phyloP scores from a whole-genome alignment of 805 yeast species.

The Metschnikowia aberdeeniae region DNA sequence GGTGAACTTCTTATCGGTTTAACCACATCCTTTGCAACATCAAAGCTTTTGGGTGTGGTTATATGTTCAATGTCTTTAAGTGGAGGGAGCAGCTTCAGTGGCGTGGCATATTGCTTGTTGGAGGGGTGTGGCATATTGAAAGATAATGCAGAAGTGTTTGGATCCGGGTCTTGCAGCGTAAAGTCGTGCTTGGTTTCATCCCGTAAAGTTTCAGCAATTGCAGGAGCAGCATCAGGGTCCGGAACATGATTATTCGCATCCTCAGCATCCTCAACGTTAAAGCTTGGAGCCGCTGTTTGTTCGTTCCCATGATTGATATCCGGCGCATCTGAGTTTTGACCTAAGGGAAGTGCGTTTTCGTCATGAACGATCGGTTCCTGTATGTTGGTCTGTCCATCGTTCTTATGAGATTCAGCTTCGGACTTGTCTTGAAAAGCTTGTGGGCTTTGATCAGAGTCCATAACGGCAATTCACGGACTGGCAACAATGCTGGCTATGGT shows the following conservation, averaged over 20 bases:
- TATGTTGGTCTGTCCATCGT: not conserved
- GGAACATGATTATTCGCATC: not conserved
- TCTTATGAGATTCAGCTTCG: not conserved
- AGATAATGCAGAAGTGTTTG: constrained; percentile 12
- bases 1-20: constrained; percentile 21
- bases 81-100: constrained; percentile 39
- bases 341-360: constrained; percentile 6
- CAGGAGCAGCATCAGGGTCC: not conserved
- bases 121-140: constrained; percentile 8
- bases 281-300: not conserved
- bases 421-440: not conserved
- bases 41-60: constrained; percentile 38
- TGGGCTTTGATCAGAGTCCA: constrained; percentile 1
- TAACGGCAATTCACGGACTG: not conserved
- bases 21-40: constrained; percentile 34
- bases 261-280: not conserved
- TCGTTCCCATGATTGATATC: not conserved
- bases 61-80: constrained; percentile 40
- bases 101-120: constrained; percentile 29
- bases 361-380: not conserved
- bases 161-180: constrained; percentile 8
- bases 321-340: constrained; percentile 10
- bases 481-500: not conserved
- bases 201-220: not conserved
- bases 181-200: constrained; percentile 5